A percentile compares a stretch with the other conserved stretches of the same genome.
phyloP scores from a whole-genome alignment of 257 asterid genomes.

The Nicotiana tomentosiformis region DNA sequence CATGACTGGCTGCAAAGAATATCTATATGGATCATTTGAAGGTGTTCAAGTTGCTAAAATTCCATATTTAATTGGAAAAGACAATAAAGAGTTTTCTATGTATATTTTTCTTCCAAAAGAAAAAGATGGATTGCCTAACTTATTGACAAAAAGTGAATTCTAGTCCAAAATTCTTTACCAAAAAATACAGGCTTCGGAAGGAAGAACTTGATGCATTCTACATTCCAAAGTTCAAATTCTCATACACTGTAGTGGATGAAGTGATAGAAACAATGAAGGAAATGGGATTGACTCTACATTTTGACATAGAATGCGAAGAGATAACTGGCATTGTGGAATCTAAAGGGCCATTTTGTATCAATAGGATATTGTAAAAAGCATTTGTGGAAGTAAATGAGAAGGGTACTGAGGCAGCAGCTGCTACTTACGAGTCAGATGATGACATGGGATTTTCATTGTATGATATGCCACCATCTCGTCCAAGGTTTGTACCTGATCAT shows the following conservation, averaged over 20 bases:
- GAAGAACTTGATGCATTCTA: not conserved
- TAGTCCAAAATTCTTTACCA: not conserved
- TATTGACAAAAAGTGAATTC: conserved; percentile 4
- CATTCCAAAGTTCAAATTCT: conserved; percentile 23
- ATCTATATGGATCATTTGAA: not conserved
- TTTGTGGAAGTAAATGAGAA: conserved; percentile 11
- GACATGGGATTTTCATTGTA: not conserved
- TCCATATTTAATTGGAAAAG: conserved; percentile 2
- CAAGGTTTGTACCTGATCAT: conserved; percentile 1
- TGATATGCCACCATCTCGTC: not conserved
- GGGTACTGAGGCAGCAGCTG: conserved; percentile 14
- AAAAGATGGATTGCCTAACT: conserved; percentile 1
- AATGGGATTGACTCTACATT: conserved; percentile 7
- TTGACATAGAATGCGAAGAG: not conserved
- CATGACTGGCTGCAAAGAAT: conserved; percentile 13
- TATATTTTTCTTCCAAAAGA: conserved; percentile 14
- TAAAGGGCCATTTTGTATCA: not conserved
- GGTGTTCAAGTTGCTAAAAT: conserved; percentile 14
- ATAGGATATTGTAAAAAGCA: conserved; percentile 26
- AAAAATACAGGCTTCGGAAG: not conserved
- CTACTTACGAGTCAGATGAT: not conserved
- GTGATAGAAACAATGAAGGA: not conserved
- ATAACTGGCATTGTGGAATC: not conserved
- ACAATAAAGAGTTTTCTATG: not conserved
- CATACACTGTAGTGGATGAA: not conserved